Percentiles rank a stretch among this genome's conserved stretches.
Evolutionary conservation across 306 rosid genomes (phyloP).

Genomic region (Quercus rubra): DNA sequence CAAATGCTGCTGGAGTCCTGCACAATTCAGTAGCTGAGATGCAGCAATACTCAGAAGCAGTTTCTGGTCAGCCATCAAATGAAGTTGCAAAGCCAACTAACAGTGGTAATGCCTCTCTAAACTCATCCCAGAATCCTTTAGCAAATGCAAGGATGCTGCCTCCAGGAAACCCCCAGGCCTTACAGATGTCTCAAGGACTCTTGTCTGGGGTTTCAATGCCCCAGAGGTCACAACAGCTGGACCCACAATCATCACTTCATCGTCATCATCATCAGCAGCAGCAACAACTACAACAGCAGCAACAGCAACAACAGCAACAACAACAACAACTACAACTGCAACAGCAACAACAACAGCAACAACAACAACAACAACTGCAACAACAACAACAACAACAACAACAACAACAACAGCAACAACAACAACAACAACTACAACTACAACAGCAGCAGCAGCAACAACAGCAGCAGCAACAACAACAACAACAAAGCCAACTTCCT

Average conservation of each 20-base stretch:
- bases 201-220: constrained; percentile 68
- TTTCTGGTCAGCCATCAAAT: constrained; percentile 55
- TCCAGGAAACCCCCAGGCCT: constrained; percentile 79
- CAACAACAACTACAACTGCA: constrained; percentile 29
- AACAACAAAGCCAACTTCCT: constrained; percentile 65
- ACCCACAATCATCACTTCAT: constrained; percentile 58
- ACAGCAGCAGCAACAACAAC: constrained; percentile 43
- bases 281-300: background rate
- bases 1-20: constrained; percentile 39
- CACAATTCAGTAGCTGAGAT: constrained; percentile 56
- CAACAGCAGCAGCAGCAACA: constrained; percentile 17
- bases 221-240: constrained; percentile 66
- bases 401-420: background rate
- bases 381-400: no score
- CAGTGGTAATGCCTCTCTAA: constrained; percentile 50
- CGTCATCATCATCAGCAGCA: constrained; percentile 28
- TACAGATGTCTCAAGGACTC: constrained; percentile 90
- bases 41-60: constrained; percentile 73
- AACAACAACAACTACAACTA: constrained; percentile 33
- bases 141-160: constrained; percentile 81
- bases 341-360: constrained; percentile 33
- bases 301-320: constrained; percentile 19
- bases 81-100: constrained; percentile 56
- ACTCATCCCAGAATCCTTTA: constrained; percentile 61
- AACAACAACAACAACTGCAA: no score